Conservation (phyloP, 2,329 filamentous ascomycete genomes). For the Aspergillus caelatus region DNA sequence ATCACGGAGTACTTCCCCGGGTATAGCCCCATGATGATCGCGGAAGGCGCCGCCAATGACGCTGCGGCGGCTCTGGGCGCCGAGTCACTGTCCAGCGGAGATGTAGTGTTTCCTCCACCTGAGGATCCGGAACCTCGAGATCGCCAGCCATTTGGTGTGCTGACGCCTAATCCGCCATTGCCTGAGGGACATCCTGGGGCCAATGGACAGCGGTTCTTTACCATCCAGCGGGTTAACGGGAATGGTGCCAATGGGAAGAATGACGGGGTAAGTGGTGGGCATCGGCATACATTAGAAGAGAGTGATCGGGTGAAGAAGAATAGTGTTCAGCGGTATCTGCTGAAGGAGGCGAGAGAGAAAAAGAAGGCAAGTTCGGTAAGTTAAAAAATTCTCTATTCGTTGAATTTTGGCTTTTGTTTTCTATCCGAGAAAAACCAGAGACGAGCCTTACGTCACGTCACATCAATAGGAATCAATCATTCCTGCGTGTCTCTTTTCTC, state of each 20-base stretch:
- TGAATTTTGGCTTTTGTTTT: not conserved
- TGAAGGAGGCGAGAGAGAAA: slow-evolving; percentile 66
- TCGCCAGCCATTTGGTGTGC: slow-evolving; percentile 45
- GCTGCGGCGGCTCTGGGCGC: slow-evolving; percentile 23
- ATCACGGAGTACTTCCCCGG: slow-evolving; percentile 76
- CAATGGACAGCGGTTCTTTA: slow-evolving; percentile 65
- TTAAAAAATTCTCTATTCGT: slow-evolving; percentile 17
- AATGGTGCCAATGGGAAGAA: slow-evolving; percentile 73
- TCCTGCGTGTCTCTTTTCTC: not conserved
- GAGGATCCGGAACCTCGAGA: slow-evolving; percentile 16
- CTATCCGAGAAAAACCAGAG: not conserved
- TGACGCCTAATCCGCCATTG: slow-evolving; percentile 44
- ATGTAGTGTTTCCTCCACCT: slow-evolving; percentile 26
- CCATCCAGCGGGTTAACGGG: slow-evolving; percentile 76
- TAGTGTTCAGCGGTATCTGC: slow-evolving; percentile 68
- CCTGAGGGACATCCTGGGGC: slow-evolving; percentile 51
- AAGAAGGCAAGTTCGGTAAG: slow-evolving; percentile 60
- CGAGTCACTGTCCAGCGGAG: slow-evolving; percentile 27
- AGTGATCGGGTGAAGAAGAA: slow-evolving; percentile 83
- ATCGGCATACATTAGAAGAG: slow-evolving; percentile 72
- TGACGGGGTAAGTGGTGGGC: slow-evolving; percentile 70
- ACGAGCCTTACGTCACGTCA: slow-evolving; percentile 7
- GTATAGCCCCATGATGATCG: slow-evolving; percentile 34
- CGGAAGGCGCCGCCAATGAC: slow-evolving; percentile 22
- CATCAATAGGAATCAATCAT: not conserved